phyloP scores from a whole-genome alignment of 75 land plant species.

The Isoetes taiwanensis region DNA sequence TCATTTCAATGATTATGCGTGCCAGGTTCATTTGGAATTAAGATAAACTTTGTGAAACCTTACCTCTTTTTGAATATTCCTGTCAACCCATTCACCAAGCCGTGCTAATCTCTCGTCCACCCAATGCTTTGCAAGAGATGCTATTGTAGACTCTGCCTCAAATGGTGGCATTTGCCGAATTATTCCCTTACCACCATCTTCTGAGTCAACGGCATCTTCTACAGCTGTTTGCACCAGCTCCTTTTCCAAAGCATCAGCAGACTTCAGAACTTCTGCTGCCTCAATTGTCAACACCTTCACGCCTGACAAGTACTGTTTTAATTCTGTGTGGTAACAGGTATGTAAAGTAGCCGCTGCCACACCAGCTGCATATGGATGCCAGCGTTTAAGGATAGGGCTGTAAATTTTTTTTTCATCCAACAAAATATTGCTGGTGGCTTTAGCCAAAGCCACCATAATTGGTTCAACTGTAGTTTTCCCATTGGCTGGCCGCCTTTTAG shows the following conservation, averaged over 20 bases:
- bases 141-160: slow-evolving; percentile 64
- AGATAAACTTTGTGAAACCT: too few species aligned
- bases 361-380: slow-evolving; percentile 88
- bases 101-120: slow-evolving; percentile 56
- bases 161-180: slow-evolving; percentile 95
- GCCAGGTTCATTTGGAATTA: too few species aligned
- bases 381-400: slow-evolving; percentile 74
- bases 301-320: slow-evolving; percentile 68
- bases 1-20: too few species aligned
- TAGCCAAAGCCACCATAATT: slow-evolving; percentile 64
- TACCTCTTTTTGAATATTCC: slow-evolving; percentile 85
- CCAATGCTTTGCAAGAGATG: slow-evolving; percentile 59
- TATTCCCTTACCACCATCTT: slow-evolving; percentile 89
- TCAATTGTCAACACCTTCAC: slow-evolving; percentile 58
- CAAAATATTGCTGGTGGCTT: slow-evolving; percentile 58
- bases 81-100: slow-evolving; percentile 63
- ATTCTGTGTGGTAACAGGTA: slow-evolving; percentile 77
- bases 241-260: slow-evolving; percentile 78
- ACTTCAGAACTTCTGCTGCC: slow-evolving; percentile 52
- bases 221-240: slow-evolving; percentile 85
- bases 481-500: slow-evolving; percentile 59
- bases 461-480: slow-evolving; percentile 35
- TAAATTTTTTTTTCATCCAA: slow-evolving; percentile 51
- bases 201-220: slow-evolving; percentile 89
- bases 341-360: slow-evolving; percentile 95